Percentiles rank a stretch among this genome's conserved stretches.
phyloP scores from a whole-genome alignment of 2,329 filamentous ascomycete species.

The Akanthomyces dipterigenus region DNA sequence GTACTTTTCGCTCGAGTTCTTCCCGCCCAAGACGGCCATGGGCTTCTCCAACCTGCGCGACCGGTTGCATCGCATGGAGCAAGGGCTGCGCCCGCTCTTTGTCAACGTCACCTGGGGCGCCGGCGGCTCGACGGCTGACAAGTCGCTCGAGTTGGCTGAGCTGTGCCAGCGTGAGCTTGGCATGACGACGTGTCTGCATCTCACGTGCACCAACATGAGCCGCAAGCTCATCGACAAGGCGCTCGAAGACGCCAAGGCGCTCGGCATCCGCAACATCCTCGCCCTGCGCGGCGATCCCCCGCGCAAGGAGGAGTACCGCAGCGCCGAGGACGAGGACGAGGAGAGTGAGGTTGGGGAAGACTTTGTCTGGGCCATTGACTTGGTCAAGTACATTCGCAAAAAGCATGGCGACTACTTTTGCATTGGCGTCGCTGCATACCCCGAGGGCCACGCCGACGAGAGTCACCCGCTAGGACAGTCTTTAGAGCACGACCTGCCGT shows the following conservation, averaged over 20 bases:
- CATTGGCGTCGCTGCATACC: slow-evolving; percentile 88
- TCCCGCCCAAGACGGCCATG: slow-evolving; percentile 95
- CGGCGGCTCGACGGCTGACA: slow-evolving; percentile 82
- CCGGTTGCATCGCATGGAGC: slow-evolving; percentile 90
- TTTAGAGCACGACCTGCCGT: slow-evolving; percentile 76
- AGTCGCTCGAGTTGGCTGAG: slow-evolving; percentile 90
- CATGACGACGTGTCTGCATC: slow-evolving; percentile 88
- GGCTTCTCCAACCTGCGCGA: slow-evolving; percentile 90
- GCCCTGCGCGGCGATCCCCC: slow-evolving; percentile 89
- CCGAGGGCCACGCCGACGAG: slow-evolving; percentile 90
- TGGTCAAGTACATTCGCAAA: slow-evolving; percentile 82
- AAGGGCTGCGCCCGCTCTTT: slow-evolving; percentile 83
- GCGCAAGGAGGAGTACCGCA: slow-evolving; percentile 76
- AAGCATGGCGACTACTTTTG: slow-evolving; percentile 93
- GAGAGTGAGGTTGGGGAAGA: slow-evolving; percentile 62
- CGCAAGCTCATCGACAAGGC: slow-evolving; percentile 78
- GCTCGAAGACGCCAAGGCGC: slow-evolving; percentile 78
- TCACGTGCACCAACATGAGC: slow-evolving; percentile 98
- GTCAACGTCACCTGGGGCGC: slow-evolving; percentile 98
- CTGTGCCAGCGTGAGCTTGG: slow-evolving; percentile 88
- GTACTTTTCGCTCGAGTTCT: slow-evolving; percentile 98
- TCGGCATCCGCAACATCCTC: slow-evolving; percentile 90
- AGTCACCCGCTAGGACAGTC: slow-evolving; percentile 66
- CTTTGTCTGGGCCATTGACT: slow-evolving; percentile 81
- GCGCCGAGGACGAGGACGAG: slow-evolving; percentile 50